Base-by-base conservation (phyloP, 805 yeast species). In the Starmerella potacharoeniae region DNA sequence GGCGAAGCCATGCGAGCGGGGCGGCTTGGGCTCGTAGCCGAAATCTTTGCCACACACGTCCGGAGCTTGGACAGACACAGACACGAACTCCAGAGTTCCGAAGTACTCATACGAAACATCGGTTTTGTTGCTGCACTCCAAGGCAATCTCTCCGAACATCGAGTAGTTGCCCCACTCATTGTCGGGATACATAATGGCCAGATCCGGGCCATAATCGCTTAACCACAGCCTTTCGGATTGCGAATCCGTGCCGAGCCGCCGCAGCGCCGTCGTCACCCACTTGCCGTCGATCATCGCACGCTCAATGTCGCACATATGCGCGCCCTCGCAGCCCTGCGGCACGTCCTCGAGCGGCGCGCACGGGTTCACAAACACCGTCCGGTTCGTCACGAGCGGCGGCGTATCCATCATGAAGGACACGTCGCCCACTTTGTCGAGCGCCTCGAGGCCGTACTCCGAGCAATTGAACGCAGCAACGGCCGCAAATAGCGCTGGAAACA, bases 251-350 rank as follows among this genome's bases (percentile, higher is more conserved):
- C 22, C 22, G 22, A 22, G 22, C 22, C 22, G 22, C 22, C 22
- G 22, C 22, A 22, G 22, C 22, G 50, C 40, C 9, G 33, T 17
- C 9, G 33, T 36, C 5, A 17, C 50, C 50, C 41, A 36, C 31
- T 69, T 65, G n/a, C 76, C 77, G 14, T 82, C 81, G 30, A 82
- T 59, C 13, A 70, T 65, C 5, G 86, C 75, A 9, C 71, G 64
- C 17, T 84, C 81, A 16, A 84, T 64, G 2, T 95, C 96, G 68
- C 97, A 90, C 8, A 89, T 66, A 60, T 84, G 86, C 0, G 90
- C 78, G 57, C 83, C 81, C 50, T 72, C 71, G 0, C 89, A 83
- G 69, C 96, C 89, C 6, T 74, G 68, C 10, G 66, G 69, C 11
- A 65, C 64, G 17, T 63, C 58, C 29, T 68, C 64, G 14, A 75